Percentiles rank a stretch among this genome's conserved stretches.
Conservation (phyloP, 2,329 filamentous ascomycete species). For the Paramyrothecium roridum region DNA sequence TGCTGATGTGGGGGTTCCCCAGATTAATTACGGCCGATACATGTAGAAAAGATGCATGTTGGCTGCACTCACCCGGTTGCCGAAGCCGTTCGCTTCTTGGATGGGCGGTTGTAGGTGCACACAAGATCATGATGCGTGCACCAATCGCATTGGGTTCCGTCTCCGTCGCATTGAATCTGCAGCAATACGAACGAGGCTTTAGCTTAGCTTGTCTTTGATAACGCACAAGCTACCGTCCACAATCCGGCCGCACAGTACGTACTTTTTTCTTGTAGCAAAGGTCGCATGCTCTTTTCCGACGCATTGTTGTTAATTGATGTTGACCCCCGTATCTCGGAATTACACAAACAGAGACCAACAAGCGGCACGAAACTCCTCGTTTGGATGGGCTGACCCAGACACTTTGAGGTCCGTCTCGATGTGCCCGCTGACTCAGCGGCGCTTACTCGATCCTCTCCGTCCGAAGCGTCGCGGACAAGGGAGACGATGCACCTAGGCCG, state of each 20-base stretch:
- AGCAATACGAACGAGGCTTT: background rate
- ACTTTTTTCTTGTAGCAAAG: slow-evolving; percentile 7
- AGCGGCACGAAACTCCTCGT: too few species aligned
- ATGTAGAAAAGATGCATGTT: background rate
- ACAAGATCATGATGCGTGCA: slow-evolving; percentile 13
- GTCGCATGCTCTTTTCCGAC: slow-evolving; percentile 5
- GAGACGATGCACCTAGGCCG: too few species aligned
- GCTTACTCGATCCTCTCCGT: too few species aligned
- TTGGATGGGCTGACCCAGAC: too few species aligned
- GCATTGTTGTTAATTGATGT: background rate
- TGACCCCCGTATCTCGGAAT: too few species aligned
- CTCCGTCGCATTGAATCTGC: slow-evolving; percentile 15
- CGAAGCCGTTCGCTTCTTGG: slow-evolving; percentile 10
- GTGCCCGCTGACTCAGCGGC: too few species aligned
- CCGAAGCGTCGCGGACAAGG: too few species aligned
- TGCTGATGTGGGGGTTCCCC: background rate
- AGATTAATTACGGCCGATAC: background rate
- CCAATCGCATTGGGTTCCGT: slow-evolving; percentile 14
- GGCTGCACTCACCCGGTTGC: slow-evolving; percentile 12
- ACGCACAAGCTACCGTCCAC: background rate
- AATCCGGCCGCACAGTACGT: background rate
- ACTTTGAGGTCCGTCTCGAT: too few species aligned
- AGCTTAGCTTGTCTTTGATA: background rate
- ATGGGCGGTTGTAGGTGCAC: slow-evolving; percentile 15
- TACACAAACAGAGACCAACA: too few species aligned